These are phyloP conservation scores for Syncephalastrum contaminatum DNA, from an alignment of 371 early-diverging fungal species.

Conservation along the genomic window DNA sequence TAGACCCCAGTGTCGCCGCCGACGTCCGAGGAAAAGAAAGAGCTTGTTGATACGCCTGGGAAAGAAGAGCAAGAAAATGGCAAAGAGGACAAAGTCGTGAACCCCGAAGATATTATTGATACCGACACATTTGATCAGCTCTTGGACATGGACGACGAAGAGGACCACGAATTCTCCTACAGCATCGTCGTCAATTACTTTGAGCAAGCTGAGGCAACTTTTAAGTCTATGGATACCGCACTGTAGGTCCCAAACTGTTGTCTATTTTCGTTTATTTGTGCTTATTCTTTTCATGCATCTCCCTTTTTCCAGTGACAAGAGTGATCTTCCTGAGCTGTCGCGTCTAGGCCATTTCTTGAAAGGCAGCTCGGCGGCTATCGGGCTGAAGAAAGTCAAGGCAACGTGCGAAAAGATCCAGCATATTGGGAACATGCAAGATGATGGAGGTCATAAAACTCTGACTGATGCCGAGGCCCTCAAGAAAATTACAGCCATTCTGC, in stretches of 20 bases:
- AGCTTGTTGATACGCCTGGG: too few species aligned
- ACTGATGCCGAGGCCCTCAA: constrained; percentile 61
- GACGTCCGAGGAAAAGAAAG: too few species aligned
- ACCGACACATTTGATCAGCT: constrained; percentile 74
- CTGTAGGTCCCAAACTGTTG: constrained; percentile 28
- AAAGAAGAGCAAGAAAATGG: too few species aligned
- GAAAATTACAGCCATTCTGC: constrained; percentile 55
- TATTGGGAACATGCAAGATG: constrained; percentile 76
- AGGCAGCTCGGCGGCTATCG: constrained; percentile 88
- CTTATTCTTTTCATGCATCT: neutral
- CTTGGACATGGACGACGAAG: constrained; percentile 81
- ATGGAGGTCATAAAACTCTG: constrained; percentile 52
- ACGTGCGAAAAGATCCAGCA: constrained; percentile 87
- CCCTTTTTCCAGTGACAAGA: constrained; percentile 46
- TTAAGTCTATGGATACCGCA: constrained; percentile 61
- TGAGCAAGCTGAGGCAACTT: constrained; percentile 72
- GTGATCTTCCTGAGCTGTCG: constrained; percentile 71
- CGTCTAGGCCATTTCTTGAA: constrained; percentile 88
- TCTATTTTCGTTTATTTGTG: too few species aligned
- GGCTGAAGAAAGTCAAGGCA: constrained; percentile 76
- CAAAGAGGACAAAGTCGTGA: constrained; percentile 17
- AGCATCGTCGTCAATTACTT: constrained; percentile 72
- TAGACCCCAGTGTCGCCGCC: too few species aligned
- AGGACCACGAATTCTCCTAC: constrained; percentile 70
- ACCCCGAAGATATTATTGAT: constrained; percentile 66